phyloP scores from a whole-genome alignment of 2,329 filamentous ascomycete genomes.

The Ceratocystis lukuohia region DNA sequence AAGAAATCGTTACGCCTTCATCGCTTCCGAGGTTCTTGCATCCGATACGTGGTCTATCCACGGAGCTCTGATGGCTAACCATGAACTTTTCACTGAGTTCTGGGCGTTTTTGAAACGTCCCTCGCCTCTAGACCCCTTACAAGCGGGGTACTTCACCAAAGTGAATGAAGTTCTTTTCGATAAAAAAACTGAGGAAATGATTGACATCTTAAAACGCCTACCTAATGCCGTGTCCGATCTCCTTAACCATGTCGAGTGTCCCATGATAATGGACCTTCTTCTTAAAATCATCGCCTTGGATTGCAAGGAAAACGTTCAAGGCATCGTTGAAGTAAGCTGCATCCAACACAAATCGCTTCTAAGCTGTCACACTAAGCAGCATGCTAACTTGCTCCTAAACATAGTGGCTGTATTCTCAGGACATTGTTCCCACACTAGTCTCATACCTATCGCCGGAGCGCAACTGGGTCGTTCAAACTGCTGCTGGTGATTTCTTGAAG shows the following conservation, averaged over 20 bases:
- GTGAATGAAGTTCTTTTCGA: slow-evolving; percentile 96
- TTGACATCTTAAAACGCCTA: slow-evolving; percentile 72
- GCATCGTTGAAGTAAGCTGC: slow-evolving; percentile 70
- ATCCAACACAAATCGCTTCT: neutral
- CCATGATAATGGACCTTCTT: slow-evolving; percentile 95
- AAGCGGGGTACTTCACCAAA: slow-evolving; percentile 96
- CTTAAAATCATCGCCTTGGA: slow-evolving; percentile 96
- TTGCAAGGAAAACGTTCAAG: slow-evolving; percentile 78
- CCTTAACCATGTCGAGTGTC: slow-evolving; percentile 87
- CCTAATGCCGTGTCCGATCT: slow-evolving; percentile 73
- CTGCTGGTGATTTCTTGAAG: slow-evolving; percentile 93
- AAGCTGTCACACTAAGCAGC: neutral
- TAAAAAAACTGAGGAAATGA: slow-evolving; percentile 96
- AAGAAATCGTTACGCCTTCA: slow-evolving; percentile 84
- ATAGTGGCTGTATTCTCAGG: slow-evolving; percentile 82
- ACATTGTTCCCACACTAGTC: slow-evolving; percentile 74
- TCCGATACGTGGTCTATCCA: slow-evolving; percentile 96
- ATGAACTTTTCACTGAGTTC: slow-evolving; percentile 63
- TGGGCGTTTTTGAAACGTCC: slow-evolving; percentile 79
- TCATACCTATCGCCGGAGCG: slow-evolving; percentile 77
- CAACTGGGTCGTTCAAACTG: slow-evolving; percentile 83
- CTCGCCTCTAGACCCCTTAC: slow-evolving; percentile 78
- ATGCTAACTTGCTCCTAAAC: neutral
- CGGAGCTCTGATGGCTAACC: slow-evolving; percentile 80
- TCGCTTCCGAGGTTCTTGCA: slow-evolving; percentile 83